Evolutionary conservation across 768 basidiomycete species (phyloP).

Genomic region (Tulasnella sp.): DNA sequence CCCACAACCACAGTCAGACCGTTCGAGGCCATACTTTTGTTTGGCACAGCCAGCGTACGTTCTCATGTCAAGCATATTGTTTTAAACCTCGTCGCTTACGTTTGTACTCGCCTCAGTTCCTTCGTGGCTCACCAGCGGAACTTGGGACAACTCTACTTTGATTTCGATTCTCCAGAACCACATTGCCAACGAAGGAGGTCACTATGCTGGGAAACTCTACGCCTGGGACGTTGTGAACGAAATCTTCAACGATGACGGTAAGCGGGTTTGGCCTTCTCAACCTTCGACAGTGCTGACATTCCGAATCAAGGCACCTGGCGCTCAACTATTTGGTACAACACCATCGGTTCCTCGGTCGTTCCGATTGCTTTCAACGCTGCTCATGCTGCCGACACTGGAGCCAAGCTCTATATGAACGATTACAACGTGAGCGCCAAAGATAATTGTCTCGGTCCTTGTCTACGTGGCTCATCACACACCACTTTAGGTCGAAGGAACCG

Average conservation of each 20-base stretch:
- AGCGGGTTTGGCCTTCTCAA: not conserved
- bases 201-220: conserved; percentile 49
- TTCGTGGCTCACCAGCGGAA: not conserved
- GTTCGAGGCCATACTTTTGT: conserved; percentile 27
- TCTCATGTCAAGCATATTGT: conserved; percentile 36
- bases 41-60: conserved; percentile 47
- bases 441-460: too few species aligned
- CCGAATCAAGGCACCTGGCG: conserved; percentile 31
- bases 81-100: too few species aligned
- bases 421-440: conserved; percentile 16
- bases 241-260: conserved; percentile 50
- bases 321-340: conserved; percentile 47
- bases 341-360: conserved; percentile 42
- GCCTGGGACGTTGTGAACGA: conserved; percentile 51
- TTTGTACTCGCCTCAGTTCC: not conserved
- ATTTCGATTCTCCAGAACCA: conserved; percentile 41
- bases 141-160: conserved; percentile 21
- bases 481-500: conserved; percentile 23
- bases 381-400: conserved; percentile 45
- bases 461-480: conserved; percentile 21
- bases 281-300: not conserved
- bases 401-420: conserved; percentile 48
- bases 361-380: conserved; percentile 41
- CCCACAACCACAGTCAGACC: not conserved
- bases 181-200: conserved; percentile 43